Percentiles rank a stretch among this genome's conserved stretches.
phyloP scores from a whole-genome alignment of 192 early-diverging fungal genomes.

The Coemansia erecta region DNA sequence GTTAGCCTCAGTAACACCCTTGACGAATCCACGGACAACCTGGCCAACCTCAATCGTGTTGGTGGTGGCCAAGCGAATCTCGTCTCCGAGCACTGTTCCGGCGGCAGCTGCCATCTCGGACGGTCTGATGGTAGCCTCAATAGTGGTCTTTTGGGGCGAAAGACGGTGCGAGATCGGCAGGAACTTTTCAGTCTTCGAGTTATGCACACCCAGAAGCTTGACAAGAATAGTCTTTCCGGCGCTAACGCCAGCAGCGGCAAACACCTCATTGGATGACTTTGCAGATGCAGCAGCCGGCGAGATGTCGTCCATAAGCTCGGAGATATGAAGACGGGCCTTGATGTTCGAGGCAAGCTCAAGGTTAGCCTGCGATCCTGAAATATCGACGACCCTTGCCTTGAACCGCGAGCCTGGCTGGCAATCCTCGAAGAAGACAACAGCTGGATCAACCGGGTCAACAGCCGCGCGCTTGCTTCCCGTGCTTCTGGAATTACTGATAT shows the following conservation, averaged over 20 bases:
- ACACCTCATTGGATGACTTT: conserved; percentile 28
- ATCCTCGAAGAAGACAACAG: conserved; percentile 52
- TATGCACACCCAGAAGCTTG: conserved; percentile 66
- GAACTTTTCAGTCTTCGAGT: conserved; percentile 62
- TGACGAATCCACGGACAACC: conserved; percentile 51
- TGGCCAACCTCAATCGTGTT: conserved; percentile 41
- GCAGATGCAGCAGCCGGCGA: conserved; percentile 26
- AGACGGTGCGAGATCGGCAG: conserved; percentile 63
- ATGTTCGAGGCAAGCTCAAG: conserved; percentile 66
- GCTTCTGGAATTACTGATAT: neutral
- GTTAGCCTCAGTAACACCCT: conserved; percentile 20
- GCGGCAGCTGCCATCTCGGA: conserved; percentile 43
- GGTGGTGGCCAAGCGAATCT: conserved; percentile 18
- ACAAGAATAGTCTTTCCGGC: conserved; percentile 52
- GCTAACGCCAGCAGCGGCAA: conserved; percentile 30
- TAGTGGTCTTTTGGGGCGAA: conserved; percentile 49
- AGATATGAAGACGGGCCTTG: conserved; percentile 71
- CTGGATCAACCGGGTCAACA: conserved; percentile 43
- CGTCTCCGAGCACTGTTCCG: conserved; percentile 9
- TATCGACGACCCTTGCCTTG: conserved; percentile 41
- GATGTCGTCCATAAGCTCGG: conserved; percentile 60
- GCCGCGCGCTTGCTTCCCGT: conserved; percentile 13
- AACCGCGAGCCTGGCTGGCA: conserved; percentile 47
- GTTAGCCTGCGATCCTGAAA: conserved; percentile 60
- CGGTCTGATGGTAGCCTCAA: conserved; percentile 61